phyloP scores from a whole-genome alignment of 2,329 filamentous ascomycete genomes.

The Alternaria sp. region DNA sequence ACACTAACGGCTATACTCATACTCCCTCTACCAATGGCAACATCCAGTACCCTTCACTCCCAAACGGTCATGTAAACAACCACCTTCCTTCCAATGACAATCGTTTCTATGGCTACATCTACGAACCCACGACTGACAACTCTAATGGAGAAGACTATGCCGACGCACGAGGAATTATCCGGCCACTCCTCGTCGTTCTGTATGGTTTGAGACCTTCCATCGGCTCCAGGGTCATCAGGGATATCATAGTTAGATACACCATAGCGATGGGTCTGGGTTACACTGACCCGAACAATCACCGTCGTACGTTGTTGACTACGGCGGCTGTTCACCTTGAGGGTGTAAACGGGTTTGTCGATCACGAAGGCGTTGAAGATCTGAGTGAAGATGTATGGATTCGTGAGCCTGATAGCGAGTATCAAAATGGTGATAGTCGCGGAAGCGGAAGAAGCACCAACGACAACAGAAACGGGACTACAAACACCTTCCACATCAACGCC shows the following conservation, averaged over 20 bases:
- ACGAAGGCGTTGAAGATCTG: neutral
- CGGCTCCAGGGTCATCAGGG: neutral
- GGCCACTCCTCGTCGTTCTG: neutral
- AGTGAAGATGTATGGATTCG: neutral
- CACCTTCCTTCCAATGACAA: neutral
- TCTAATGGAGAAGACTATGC: neutral
- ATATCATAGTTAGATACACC: neutral
- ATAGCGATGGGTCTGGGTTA: neutral
- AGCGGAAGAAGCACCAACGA: neutral
- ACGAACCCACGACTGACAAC: neutral
- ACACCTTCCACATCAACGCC: neutral
- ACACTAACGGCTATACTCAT: neutral
- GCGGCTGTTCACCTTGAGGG: neutral
- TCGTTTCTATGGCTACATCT: neutral
- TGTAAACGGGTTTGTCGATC: neutral
- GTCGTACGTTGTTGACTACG: neutral
- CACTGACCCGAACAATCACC: neutral
- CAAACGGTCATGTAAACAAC: neutral
- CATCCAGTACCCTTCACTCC: neutral
- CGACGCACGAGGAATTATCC: neutral
- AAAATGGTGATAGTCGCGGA: neutral
- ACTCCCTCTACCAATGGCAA: neutral
- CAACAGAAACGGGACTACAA: neutral
- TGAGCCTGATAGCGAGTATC: neutral
- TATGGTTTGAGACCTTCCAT: neutral